Evolutionary conservation across 2,329 filamentous ascomycete species (phyloP), one percentile per base, ranked within the genome.

Genomic region (Colletotrichum horii): DNA sequence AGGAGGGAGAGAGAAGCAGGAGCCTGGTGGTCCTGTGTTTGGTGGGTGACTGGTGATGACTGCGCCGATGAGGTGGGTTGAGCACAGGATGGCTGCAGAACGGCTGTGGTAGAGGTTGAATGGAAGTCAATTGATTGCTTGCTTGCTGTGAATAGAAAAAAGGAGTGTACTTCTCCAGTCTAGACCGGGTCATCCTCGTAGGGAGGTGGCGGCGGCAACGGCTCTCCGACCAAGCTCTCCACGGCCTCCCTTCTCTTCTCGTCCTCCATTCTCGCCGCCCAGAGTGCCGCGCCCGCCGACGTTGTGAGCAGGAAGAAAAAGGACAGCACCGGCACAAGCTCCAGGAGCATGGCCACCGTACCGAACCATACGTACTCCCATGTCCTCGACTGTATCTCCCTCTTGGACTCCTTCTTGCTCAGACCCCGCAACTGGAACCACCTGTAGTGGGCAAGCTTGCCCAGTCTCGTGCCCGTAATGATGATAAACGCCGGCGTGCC

Each of bases 311-410:
- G 89, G 83, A 98, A 98, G 82, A 98, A 93, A 89, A 99, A 97
- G n/a, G 94, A 97, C 65, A 98, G 85, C 15, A 96, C 89, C 2
- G 97, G 97, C 11, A 98, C 89, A n/a, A 98, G 89, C 85, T 98
- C 95, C 32, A 98, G 85, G 8, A 95, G 83, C 86, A 98, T 91
- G 66, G 96, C 95, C 6, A 97, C 89, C 1, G 94, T 95, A 19
- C 97, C 97, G 81, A 98, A 98, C 95, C 95, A 98, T 16, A 95
- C 93, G 82, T 98, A 98, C 75, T 97, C 94, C 91, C 95, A 94
- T 77, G 91, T 88, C 69, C 94, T 90, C 58, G 87, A 88, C 75
- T 89, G 89, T 32, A 96, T 91, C 79, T 94, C 95, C 32, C 87
- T 87, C 80, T 95, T 95, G 77, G 92, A 89, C 81, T 97, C 91